Evolutionary conservation across 139 green algal genomes (phyloP).

Genomic region (Chlamydomonas applanata): DNA sequence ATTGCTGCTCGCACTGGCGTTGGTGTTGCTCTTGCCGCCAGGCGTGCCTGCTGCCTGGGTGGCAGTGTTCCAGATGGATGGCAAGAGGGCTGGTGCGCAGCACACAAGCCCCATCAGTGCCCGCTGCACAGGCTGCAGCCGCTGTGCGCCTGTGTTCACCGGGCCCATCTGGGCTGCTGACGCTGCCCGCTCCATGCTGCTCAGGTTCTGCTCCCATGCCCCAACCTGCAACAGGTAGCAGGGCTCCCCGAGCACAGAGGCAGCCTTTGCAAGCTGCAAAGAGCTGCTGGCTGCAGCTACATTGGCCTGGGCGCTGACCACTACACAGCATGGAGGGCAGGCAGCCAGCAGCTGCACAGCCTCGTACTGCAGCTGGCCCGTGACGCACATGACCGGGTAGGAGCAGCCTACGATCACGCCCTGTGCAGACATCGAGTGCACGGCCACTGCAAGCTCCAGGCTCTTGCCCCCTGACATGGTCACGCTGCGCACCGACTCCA

Average conservation of each 20-base stretch:
- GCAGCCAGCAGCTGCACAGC: slow-evolving; percentile 21
- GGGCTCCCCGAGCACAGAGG: background rate
- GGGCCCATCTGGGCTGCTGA: background rate
- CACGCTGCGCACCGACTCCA: too few relatives aligned
- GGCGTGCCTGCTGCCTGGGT: background rate
- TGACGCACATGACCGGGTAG: slow-evolving; percentile 28
- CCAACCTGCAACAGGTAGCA: slow-evolving; percentile 8
- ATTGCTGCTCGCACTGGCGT: background rate
- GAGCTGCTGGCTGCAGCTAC: background rate
- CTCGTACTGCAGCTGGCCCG: slow-evolving; percentile 19
- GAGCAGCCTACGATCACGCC: slow-evolving; percentile 27
- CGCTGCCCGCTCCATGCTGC: background rate
- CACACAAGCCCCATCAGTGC: slow-evolving; percentile 28
- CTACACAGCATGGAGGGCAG: slow-evolving; percentile 27
- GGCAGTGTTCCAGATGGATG: background rate
- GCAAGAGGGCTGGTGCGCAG: background rate
- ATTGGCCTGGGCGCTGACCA: slow-evolving; percentile 7
- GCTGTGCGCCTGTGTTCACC: slow-evolving; percentile 22
- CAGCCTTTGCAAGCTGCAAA: background rate
- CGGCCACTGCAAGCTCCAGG: too few relatives aligned
- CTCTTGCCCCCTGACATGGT: too few relatives aligned
- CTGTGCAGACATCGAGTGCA: slow-evolving; percentile 1
- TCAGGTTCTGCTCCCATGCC: background rate
- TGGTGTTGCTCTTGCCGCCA: background rate
- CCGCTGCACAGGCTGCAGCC: slow-evolving; percentile 40